Percentiles rank a stretch among this genome's conserved stretches.
phyloP scores from a whole-genome alignment of 192 early-diverging fungal genomes.

The Dispira simplex region DNA sequence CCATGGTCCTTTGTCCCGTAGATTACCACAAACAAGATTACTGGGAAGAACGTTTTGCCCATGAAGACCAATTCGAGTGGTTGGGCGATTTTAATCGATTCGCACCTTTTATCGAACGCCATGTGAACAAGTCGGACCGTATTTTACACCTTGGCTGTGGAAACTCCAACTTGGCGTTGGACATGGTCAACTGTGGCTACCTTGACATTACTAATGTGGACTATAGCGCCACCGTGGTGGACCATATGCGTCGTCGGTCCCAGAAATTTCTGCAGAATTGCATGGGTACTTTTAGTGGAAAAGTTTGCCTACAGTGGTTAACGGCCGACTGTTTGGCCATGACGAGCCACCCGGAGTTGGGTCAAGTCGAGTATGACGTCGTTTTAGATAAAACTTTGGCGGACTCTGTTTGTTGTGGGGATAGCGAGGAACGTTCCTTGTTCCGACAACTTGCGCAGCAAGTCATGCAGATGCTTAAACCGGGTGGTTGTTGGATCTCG shows the following conservation, averaged over 20 bases:
- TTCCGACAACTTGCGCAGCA: neutral
- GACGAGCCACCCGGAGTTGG: neutral
- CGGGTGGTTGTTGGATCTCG: neutral
- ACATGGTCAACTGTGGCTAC: slow-evolving; percentile 14
- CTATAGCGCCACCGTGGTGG: slow-evolving; percentile 19
- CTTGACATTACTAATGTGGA: slow-evolving; percentile 14
- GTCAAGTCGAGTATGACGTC: slow-evolving; percentile 8
- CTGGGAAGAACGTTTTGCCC: slow-evolving; percentile 18
- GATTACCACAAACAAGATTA: slow-evolving; percentile 16
- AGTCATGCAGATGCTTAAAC: neutral
- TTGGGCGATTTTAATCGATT: slow-evolving; percentile 11
- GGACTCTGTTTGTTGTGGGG: slow-evolving; percentile 16
- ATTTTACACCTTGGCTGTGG: slow-evolving; percentile 18
- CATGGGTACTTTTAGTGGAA: neutral
- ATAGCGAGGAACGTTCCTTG: slow-evolving; percentile 8
- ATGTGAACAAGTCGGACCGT: slow-evolving; percentile 7
- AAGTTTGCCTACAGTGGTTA: slow-evolving; percentile 2
- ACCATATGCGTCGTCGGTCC: slow-evolving; percentile 11
- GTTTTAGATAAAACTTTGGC: slow-evolving; percentile 15
- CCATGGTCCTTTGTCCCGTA: neutral
- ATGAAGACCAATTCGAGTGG: slow-evolving; percentile 21
- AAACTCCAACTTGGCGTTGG: slow-evolving; percentile 19
- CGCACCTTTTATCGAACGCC: slow-evolving; percentile 8
- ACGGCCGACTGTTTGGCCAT: slow-evolving; percentile 14
- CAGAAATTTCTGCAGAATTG: neutral